Conservation (phyloP, 1,284 basidiomycete species). For the Naganishia albida region DNA sequence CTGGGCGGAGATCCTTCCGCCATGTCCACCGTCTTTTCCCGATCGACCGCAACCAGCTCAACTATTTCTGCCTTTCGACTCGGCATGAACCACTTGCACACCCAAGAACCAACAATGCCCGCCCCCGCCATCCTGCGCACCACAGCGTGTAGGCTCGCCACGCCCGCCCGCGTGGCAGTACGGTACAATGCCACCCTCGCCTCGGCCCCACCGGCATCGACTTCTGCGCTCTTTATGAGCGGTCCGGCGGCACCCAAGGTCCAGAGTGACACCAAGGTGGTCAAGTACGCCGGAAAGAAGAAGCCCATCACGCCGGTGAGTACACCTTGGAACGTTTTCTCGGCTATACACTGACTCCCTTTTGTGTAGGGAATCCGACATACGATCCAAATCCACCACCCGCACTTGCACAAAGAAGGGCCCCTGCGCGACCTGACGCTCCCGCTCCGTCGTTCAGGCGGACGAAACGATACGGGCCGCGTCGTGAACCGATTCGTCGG, state of each 20-base stretch:
- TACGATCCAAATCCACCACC: conserved; percentile 74
- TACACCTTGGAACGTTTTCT: not conserved
- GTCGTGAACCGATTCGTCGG: conserved; percentile 89
- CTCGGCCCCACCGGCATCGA: conserved; percentile 3
- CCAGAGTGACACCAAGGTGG: conserved; percentile 39
- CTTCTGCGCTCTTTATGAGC: conserved; percentile 31
- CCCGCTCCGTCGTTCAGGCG: conserved; percentile 79
- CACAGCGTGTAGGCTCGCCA: conserved; percentile 5
- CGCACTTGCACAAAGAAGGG: conserved; percentile 78
- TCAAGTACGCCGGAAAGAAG: conserved; percentile 48
- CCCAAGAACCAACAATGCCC: not conserved
- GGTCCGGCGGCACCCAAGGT: conserved; percentile 33
- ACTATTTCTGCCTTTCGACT: too few species aligned
- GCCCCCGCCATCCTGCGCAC: conserved; percentile 14
- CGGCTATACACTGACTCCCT: conserved; percentile 1
- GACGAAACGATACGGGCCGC: conserved; percentile 75
- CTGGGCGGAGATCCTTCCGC: not conserved
- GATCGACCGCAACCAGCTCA: too few species aligned
- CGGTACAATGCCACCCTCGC: conserved; percentile 16
- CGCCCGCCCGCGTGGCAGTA: not conserved
- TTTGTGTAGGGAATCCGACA: conserved; percentile 69
- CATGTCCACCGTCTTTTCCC: not conserved
- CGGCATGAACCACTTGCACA: too few species aligned
- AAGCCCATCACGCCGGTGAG: conserved; percentile 51
- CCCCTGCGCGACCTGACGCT: conserved; percentile 83